These are phyloP conservation scores for Leccinum longicurvipes DNA, from an alignment of 768 basidiomycete species.

Conservation along the genomic window DNA sequence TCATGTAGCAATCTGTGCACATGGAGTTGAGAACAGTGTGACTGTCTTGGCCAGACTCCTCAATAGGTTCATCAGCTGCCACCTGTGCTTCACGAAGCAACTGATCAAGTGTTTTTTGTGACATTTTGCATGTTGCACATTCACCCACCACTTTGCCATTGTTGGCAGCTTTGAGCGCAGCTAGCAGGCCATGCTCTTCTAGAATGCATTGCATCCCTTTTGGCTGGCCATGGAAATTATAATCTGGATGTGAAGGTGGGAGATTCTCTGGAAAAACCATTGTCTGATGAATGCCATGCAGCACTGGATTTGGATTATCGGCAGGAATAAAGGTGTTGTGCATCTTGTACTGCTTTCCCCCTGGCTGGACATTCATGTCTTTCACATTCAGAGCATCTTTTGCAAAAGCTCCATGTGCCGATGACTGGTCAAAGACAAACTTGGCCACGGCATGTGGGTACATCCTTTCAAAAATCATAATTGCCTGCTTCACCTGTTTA, in stretches of 20 bases:
- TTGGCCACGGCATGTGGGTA: slow-evolving; percentile 16
- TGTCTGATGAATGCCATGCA: slow-evolving; percentile 24
- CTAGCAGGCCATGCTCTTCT: slow-evolving; percentile 23
- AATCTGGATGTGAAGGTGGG: neutral
- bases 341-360: slow-evolving; percentile 19
- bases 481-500: slow-evolving; percentile 10
- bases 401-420: slow-evolving; percentile 22
- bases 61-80: neutral
- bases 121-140: neutral
- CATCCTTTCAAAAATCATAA: slow-evolving; percentile 19
- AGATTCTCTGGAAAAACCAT: slow-evolving; percentile 28
- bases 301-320: neutral
- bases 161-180: neutral
- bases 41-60: too few relatives aligned
- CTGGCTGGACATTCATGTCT: slow-evolving; percentile 24
- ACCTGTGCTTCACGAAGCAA: neutral
- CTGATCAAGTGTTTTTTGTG: neutral
- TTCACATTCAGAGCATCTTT: slow-evolving; percentile 24
- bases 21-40: neutral
- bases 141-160: neutral
- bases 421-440: slow-evolving; percentile 27
- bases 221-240: slow-evolving; percentile 19
- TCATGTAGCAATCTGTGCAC: slow-evolving; percentile 33
- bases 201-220: slow-evolving; percentile 10
- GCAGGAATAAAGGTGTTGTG: slow-evolving; percentile 20